A percentile compares a stretch with the other conserved stretches of the same genome.
These are phyloP conservation scores for Cyberlindnera subsufficiens DNA, from an alignment of 805 yeast genomes.

Conservation along the genomic window DNA sequence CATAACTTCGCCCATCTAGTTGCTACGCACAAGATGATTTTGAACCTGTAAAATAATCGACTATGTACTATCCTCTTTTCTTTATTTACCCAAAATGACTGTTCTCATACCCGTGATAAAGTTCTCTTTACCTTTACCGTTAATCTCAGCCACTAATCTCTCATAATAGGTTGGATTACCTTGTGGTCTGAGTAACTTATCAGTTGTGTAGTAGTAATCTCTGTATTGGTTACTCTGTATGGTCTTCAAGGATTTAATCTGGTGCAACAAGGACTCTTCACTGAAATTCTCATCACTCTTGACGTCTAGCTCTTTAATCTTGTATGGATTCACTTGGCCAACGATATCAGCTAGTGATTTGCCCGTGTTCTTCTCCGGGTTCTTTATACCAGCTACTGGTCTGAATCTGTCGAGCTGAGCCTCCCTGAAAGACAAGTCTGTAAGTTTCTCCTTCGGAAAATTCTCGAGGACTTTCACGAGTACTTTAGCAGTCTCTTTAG, in stretches of 20 bases:
- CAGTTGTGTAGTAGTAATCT: constrained; percentile 57
- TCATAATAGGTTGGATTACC: constrained; percentile 80
- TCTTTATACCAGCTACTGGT: constrained; percentile 43
- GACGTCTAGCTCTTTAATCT: constrained; percentile 34
- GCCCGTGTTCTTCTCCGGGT: constrained; percentile 33
- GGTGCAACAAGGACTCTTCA: constrained; percentile 43
- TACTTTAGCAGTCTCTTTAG: constrained; percentile 47
- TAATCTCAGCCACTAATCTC: constrained; percentile 62
- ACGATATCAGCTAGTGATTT: constrained; percentile 34
- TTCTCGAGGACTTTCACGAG: constrained; percentile 53
- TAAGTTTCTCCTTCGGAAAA: constrained; percentile 64
- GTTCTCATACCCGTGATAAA: constrained; percentile 63
- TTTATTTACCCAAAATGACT: constrained; percentile 65
- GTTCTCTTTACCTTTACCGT: constrained; percentile 65
- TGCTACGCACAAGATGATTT: no score
- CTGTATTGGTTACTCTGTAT: constrained; percentile 56
- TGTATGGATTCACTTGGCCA: constrained; percentile 40
- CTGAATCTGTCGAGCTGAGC: constrained; percentile 54
- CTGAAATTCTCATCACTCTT: constrained; percentile 43
- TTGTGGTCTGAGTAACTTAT: constrained; percentile 67
- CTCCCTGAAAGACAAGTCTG: constrained; percentile 65
- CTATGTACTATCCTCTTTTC: neutral
- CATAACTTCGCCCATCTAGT: no score
- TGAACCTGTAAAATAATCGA: no score
- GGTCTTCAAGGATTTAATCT: constrained; percentile 51